Conservation (phyloP, 108 stramenopile genomes). For the Seminavis robusta region DNA sequence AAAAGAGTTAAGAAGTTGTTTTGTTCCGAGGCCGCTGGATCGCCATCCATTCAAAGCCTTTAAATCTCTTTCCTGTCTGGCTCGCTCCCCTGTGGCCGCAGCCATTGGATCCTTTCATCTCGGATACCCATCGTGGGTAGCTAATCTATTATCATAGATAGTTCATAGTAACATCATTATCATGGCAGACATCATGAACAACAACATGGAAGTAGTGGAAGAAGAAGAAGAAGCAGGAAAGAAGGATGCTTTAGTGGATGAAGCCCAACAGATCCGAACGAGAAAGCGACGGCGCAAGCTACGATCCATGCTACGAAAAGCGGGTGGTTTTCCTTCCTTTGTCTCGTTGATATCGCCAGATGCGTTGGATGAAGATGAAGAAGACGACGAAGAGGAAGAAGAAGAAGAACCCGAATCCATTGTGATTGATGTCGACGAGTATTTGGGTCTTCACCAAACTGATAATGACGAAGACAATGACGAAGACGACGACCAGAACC, state of each 20-base stretch:
- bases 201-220: not conserved
- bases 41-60: not conserved
- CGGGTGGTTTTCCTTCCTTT: constrained; percentile 26
- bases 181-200: not conserved
- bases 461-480: not conserved
- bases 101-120: not conserved
- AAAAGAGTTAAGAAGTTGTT: too few relatives aligned
- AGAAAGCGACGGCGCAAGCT: constrained; percentile 28
- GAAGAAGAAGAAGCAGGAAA: not conserved
- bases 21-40: too few relatives aligned
- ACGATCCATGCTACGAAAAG: constrained; percentile 10
- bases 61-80: too few relatives aligned
- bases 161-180: not conserved
- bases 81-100: too few relatives aligned
- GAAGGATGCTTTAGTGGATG: not conserved
- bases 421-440: constrained; percentile 45
- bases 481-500: not conserved
- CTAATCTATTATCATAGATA: not conserved
- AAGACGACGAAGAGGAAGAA: constrained; percentile 2
- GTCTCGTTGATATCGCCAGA: constrained; percentile 15
- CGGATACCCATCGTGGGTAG: not conserved
- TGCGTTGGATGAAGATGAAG: not conserved
- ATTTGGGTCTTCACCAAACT: constrained; percentile 20
- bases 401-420: constrained; percentile 10
- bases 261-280: constrained; percentile 9